Evolutionary conservation across 495 filamentous ascomycete genomes (phyloP).

Genomic region (Letharia columbiana): DNA sequence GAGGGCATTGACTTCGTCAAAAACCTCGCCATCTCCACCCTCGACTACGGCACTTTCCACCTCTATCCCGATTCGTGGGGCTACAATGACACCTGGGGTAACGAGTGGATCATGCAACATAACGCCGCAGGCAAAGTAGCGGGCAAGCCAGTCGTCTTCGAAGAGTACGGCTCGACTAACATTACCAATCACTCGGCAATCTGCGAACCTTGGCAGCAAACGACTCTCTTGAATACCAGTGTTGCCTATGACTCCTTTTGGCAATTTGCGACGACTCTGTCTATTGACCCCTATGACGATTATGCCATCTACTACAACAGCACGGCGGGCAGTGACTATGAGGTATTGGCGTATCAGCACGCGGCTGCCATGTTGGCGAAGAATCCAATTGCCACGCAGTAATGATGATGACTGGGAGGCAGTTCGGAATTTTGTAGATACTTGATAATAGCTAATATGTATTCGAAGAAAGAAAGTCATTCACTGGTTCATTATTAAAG

Average conservation of each 20-base stretch:
- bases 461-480: background rate
- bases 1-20: conserved; percentile 59
- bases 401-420: background rate
- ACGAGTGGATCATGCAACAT: conserved; percentile 54
- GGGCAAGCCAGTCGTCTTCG: conserved; percentile 59
- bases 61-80: conserved; percentile 52
- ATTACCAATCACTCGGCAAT: conserved; percentile 23
- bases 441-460: background rate
- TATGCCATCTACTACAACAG: conserved; percentile 24
- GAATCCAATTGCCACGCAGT: conserved; percentile 14
- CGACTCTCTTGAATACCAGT: conserved; percentile 41
- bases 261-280: conserved; percentile 46
- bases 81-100: conserved; percentile 37
- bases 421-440: background rate
- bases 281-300: conserved; percentile 22
- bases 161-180: conserved; percentile 47
- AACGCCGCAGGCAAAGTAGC: conserved; percentile 44
- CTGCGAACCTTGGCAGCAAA: conserved; percentile 50
- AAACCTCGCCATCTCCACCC: conserved; percentile 47
- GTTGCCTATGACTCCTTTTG: conserved; percentile 54
- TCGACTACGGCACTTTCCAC: conserved; percentile 63
- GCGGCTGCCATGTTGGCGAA: conserved; percentile 24
- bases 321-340: conserved; percentile 14
- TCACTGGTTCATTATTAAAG: no score
- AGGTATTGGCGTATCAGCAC: conserved; percentile 19